Base-by-base conservation (phyloP, 2,329 filamentous ascomycete genomes). In the Aspergillus amoenus region DNA sequence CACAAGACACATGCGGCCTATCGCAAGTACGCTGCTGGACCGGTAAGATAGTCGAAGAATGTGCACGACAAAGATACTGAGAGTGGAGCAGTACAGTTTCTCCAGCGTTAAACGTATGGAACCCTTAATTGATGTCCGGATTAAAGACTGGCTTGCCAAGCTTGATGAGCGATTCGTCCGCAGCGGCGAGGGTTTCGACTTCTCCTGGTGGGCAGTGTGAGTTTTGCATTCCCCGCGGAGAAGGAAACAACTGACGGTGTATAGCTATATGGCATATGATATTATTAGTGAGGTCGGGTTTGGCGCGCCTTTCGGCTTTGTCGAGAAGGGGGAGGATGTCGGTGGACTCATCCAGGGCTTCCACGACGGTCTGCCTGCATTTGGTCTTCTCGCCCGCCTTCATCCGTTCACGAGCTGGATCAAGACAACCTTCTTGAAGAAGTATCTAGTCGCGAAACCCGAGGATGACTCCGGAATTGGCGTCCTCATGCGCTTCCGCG, bases 41-140 rank as follows among this genome's bases (percentile, higher is more conserved):
- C 82, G 2, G 71, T 74, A 72, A 42, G 69, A n/a, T 13, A 11
- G 13, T 15, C 15, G 12, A 15, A 17, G 3, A 13, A 18, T 6
- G 7, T 13, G 3, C 3, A 24, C 3, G 11, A 44, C 6, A 21
- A 18, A 8, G 9, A 40, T 42, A 27, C 55, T 64, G 42, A 64
- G 24, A 40, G 17, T 21, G 7, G 32, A 54, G 24, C 52, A 73
- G 63, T 86, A 85, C 64, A 80, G 76, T 52, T 83, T 85, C 64
- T 77, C 71, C 44, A 84, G 83, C 62, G 78, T 86, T 61, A 82
- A 81, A 68, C 82, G 79, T 61, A 85, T 84, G 79, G 84, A 86
- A 66, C 79, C 81, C 0, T 61, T 85, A 30, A 73, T 87, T 3
- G 82, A 86, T 57, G 60, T 66, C 2, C 73, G 79, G 9, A 82